phyloP scores from a whole-genome alignment of 306 rosid genomes.

The Trichosanthes cucumerina region DNA sequence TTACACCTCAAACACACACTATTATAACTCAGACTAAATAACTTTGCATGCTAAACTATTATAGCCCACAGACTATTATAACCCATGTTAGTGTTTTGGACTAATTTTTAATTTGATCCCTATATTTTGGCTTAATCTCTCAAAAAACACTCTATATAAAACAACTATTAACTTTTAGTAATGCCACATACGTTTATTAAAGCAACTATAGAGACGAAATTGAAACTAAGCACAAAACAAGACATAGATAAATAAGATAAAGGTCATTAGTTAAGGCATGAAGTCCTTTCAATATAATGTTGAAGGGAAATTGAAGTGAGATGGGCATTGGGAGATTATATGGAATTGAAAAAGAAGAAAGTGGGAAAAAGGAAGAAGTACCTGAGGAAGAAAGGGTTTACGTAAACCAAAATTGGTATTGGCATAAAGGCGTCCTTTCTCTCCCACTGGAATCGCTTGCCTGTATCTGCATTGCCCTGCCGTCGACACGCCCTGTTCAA shows the following conservation, averaged over 20 bases:
- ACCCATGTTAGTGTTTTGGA: no score
- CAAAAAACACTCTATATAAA: no score
- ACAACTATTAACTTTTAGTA: neutral
- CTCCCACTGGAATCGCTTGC: slow-evolving; percentile 68
- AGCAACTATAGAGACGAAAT: neutral
- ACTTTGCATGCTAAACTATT: no score
- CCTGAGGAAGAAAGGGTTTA: slow-evolving; percentile 88
- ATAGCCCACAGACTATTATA: no score
- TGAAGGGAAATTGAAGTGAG: neutral
- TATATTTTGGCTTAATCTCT: neutral
- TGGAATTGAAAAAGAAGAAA: neutral
- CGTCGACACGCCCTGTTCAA: slow-evolving; percentile 57
- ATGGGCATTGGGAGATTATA: neutral
- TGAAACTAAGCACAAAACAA: neutral
- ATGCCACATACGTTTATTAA: neutral
- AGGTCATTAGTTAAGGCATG: no score
- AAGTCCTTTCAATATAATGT: no score
- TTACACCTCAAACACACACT: no score
- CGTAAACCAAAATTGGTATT: slow-evolving; percentile 67
- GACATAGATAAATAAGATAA: no score
- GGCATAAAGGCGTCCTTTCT: slow-evolving; percentile 51
- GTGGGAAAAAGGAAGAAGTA: slow-evolving; percentile 8
- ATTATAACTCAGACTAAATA: no score
- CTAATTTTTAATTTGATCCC: neutral
- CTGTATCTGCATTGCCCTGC: slow-evolving; percentile 76